Base-by-base conservation (phyloP, 192 early-diverging fungal genomes). In the Mortierella claussenii region DNA sequence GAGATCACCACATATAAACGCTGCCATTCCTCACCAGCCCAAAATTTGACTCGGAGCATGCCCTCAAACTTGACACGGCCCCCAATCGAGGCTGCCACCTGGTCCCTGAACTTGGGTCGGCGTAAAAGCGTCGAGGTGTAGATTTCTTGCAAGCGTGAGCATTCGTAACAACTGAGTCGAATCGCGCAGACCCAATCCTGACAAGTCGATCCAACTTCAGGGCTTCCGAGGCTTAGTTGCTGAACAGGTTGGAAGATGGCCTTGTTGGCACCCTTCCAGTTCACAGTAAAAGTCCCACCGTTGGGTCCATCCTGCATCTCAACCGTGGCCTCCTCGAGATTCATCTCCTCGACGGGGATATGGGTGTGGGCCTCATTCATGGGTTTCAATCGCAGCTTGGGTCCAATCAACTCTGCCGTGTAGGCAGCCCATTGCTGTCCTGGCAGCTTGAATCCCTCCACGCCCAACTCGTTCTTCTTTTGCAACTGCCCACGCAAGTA, bases 161-260 rank as follows among this genome's bases (percentile, higher is more conserved):
- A 86, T 75, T 94, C 93, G 51, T 88, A 94, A 67, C 90, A 90
- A 21, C 89, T 84, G 17, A 94, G 83, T 17, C 91, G 86, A 55
- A 93, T 85, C 1, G 89, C 89, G 32, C 83, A 81, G 23, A 92
- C 82, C 91, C 93, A 94, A 46, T 82, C 80, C 66, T 88, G 83
- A 80, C 87, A 86, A 12, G 69, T 83, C 20, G 79, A 69, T 27
- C 82, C 79, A 21, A 62, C 28, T 42, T 87, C 82, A 15, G 85
- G 76, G 0, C 86, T 80, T 54, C 91, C 89, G 30, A 88, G 50
- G 31, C 63, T 63, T 32, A 74, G 59, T 15, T 70, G 69, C 28
- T 79, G 64, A 9, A 63, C 74, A 27, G 65, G 55, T 46, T 75
- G 57, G 58, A 91, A 84, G 33, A 89, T 81, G 59, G 87, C 88